These are phyloP conservation scores for Globisporangium middletonii DNA, from an alignment of 352 stramenopile species.

Conservation along the genomic window DNA sequence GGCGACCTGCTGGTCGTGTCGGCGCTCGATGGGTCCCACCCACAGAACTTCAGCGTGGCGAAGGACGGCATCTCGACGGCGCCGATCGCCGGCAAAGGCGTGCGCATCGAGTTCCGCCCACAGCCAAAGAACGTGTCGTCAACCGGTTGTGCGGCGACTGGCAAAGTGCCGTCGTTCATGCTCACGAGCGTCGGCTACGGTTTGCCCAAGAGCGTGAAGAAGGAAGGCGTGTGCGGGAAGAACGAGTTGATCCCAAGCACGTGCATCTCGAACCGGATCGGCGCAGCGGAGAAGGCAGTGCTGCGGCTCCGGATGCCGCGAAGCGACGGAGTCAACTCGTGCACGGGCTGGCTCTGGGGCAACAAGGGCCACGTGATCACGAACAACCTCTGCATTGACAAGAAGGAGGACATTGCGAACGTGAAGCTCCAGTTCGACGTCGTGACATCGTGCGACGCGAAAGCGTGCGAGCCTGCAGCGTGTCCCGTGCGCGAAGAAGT, in stretches of 20 bases:
- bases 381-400: conserved; percentile 32
- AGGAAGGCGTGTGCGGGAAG: not conserved
- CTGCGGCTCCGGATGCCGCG: not conserved
- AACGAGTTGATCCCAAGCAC: not conserved
- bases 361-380: conserved; percentile 28
- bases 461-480: conserved; percentile 18
- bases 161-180: conserved; percentile 4
- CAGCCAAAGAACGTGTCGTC: conserved; percentile 2
- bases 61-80: conserved; percentile 13
- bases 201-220: not conserved
- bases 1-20: conserved; percentile 20
- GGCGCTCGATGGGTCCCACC: conserved; percentile 13
- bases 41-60: conserved; percentile 8
- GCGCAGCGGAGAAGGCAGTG: not conserved
- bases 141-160: not conserved
- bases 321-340: not conserved
- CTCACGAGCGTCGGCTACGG: conserved; percentile 2
- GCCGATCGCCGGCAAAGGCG: conserved; percentile 9
- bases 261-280: not conserved
- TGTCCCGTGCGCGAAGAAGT: conserved; percentile 3
- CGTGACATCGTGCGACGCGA: conserved; percentile 23
- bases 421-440: conserved; percentile 60
- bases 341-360: conserved; percentile 24
- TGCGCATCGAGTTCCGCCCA: conserved; percentile 21
- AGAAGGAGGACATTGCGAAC: conserved; percentile 29